phyloP scores from a whole-genome alignment of 441 rosid genomes.

The Populus hybrid region DNA sequence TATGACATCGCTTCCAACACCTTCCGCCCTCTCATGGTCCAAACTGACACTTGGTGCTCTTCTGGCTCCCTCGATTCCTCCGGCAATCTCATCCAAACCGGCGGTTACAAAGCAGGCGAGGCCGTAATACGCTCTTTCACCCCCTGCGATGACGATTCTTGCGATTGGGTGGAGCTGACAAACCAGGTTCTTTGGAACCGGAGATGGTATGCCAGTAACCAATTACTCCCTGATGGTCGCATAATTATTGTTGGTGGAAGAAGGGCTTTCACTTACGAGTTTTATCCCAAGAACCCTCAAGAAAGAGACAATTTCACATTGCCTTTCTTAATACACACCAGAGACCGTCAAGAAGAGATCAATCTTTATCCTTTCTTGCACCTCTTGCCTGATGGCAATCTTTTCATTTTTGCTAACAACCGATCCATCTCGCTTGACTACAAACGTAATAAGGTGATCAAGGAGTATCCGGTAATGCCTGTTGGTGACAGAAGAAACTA shows the following conservation, averaged over 20 bases:
- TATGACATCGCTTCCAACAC: conserved; percentile 60
- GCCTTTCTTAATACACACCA: conserved; percentile 55
- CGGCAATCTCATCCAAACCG: conserved; percentile 48
- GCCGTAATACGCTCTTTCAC: conserved; percentile 30
- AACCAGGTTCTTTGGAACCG: conserved; percentile 23
- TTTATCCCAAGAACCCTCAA: conserved; percentile 46
- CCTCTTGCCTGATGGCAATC: conserved; percentile 65
- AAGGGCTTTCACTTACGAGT: conserved; percentile 60
- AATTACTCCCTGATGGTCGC: conserved; percentile 56
- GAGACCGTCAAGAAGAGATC: conserved; percentile 53
- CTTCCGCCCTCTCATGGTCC: conserved; percentile 56
- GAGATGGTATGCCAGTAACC: conserved; percentile 50
- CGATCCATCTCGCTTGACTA: conserved; percentile 58
- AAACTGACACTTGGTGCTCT: conserved; percentile 73
- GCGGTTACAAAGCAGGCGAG: conserved; percentile 39
- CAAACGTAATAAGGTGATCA: conserved; percentile 39
- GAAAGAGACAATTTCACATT: conserved; percentile 4
- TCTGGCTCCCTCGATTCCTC: conserved; percentile 55
- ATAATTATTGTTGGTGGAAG: conserved; percentile 68
- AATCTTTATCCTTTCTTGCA: conserved; percentile 83
- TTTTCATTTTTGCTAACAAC: conserved; percentile 65
- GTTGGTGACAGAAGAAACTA: conserved; percentile 55
- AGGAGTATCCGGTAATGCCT: conserved; percentile 53
- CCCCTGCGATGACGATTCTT: conserved; percentile 31
- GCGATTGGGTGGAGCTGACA: conserved; percentile 48